These are phyloP conservation scores for Cytidiella melzeri DNA, from an alignment of 768 basidiomycete species.

Conservation along the genomic window DNA sequence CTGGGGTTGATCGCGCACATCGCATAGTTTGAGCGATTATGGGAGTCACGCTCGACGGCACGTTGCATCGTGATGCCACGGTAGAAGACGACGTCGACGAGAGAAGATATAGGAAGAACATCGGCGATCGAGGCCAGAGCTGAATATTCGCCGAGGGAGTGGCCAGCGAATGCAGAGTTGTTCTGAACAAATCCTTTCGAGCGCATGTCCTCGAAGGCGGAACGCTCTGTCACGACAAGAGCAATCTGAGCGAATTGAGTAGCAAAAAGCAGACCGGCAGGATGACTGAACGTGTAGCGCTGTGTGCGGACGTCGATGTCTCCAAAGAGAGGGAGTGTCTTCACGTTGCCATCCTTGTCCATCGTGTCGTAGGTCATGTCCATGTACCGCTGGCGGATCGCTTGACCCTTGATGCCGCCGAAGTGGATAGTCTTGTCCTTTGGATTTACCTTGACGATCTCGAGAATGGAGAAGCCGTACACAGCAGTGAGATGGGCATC, in stretches of 20 bases:
- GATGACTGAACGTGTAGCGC: conserved; percentile 98
- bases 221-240: conserved; percentile 96
- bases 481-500: conserved; percentile 90
- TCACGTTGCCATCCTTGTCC: conserved; percentile 94
- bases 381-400: conserved; percentile 98
- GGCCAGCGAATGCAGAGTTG: conserved; percentile 92
- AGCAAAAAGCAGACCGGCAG: conserved; percentile 90
- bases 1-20: conserved; percentile 99
- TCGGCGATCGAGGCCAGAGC: conserved; percentile 97
- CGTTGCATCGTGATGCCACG: conserved; percentile 99
- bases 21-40: conserved; percentile 93
- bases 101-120: conserved; percentile 88
- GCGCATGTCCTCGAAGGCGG: conserved; percentile 97
- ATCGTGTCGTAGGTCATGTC: conserved; percentile 97
- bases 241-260: conserved; percentile 99
- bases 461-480: conserved; percentile 97
- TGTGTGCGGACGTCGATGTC: conserved; percentile 94
- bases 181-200: conserved; percentile 91
- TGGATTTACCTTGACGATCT: conserved; percentile 98
- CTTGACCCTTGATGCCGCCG: conserved; percentile 98
- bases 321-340: conserved; percentile 92
- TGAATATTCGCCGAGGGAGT: conserved; percentile 98
- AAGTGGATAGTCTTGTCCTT: conserved; percentile 99
- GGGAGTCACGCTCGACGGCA: conserved; percentile 91
- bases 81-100: conserved; percentile 98